Percentiles rank a stretch among this genome's conserved stretches.
Conservation (phyloP, 1,139 yeast species). For the Suhomyces bribrorum region DNA sequence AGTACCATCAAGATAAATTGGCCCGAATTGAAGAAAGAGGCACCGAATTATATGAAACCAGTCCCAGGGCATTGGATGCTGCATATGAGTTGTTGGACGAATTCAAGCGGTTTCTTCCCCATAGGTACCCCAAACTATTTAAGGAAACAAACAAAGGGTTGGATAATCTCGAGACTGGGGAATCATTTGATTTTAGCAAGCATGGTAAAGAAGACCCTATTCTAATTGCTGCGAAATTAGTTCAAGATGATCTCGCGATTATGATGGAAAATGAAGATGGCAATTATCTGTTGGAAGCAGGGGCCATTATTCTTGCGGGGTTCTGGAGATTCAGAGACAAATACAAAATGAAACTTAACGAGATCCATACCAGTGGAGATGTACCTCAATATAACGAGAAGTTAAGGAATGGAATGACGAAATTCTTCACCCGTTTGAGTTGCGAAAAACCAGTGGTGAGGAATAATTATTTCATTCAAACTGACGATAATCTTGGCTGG, state of each 20-base stretch:
- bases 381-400: constrained; percentile 64
- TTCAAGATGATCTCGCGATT: constrained; percentile 70
- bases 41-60: constrained; percentile 51
- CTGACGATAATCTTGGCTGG: constrained; percentile 66
- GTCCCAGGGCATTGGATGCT: constrained; percentile 54
- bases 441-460: constrained; percentile 62
- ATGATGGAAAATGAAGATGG: constrained; percentile 63
- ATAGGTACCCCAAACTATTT: constrained; percentile 60
- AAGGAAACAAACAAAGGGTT: constrained; percentile 47
- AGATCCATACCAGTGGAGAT: constrained; percentile 63
- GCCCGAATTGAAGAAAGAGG: constrained; percentile 50
- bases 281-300: constrained; percentile 55
- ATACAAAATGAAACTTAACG: constrained; percentile 50
- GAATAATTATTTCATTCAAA: constrained; percentile 66
- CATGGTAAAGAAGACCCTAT: constrained; percentile 52
- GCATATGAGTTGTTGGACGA: constrained; percentile 59
- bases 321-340: constrained; percentile 67
- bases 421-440: constrained; percentile 56
- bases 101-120: constrained; percentile 53
- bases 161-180: constrained; percentile 55
- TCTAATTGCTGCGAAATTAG: constrained; percentile 54
- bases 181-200: constrained; percentile 36
- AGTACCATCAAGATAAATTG: constrained; percentile 54
- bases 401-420: constrained; percentile 63
- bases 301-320: constrained; percentile 63